Evolutionary conservation across 2,329 filamentous ascomycete genomes (phyloP).

Genomic region (Aspergillus viridinutans): DNA sequence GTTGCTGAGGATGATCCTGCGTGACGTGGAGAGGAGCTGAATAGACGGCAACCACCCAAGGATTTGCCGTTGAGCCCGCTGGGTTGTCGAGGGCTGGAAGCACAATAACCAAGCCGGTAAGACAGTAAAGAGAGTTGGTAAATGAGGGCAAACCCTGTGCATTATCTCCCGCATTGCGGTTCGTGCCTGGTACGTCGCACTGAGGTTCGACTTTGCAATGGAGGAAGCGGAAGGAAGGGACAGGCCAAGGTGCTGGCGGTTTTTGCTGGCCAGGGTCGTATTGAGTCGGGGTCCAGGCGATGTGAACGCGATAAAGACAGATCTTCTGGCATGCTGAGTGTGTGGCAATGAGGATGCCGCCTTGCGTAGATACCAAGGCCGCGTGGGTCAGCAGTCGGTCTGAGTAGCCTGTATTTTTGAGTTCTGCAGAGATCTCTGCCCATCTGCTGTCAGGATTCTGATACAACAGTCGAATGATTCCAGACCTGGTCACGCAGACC

Average conservation of each 20-base stretch:
- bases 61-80: constrained; percentile 52
- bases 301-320: constrained; percentile 66
- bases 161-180: constrained; percentile 20
- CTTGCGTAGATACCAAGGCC: constrained; percentile 68
- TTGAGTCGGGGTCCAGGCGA: constrained; percentile 67
- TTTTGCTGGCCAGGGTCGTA: constrained; percentile 44
- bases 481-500: constrained; percentile 70
- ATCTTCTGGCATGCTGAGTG: constrained; percentile 62
- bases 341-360: constrained; percentile 42
- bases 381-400: constrained; percentile 79
- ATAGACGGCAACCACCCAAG: constrained; percentile 69
- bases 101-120: constrained; percentile 73
- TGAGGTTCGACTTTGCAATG: constrained; percentile 37
- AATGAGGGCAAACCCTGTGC: constrained; percentile 19
- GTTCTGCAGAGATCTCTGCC: constrained; percentile 66
- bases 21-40: constrained; percentile 54
- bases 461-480: constrained; percentile 71
- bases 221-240: constrained; percentile 34
- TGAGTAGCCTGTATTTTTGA: constrained; percentile 68
- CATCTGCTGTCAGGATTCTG: constrained; percentile 69
- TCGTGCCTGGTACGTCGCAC: constrained; percentile 27
- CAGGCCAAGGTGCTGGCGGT: constrained; percentile 25
- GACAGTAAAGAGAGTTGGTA: constrained; percentile 46
- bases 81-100: constrained; percentile 59
- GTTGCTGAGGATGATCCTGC: constrained; percentile 53